phyloP scores from a whole-genome alignment of 257 asterid genomes.

The Solanum phureja region DNA sequence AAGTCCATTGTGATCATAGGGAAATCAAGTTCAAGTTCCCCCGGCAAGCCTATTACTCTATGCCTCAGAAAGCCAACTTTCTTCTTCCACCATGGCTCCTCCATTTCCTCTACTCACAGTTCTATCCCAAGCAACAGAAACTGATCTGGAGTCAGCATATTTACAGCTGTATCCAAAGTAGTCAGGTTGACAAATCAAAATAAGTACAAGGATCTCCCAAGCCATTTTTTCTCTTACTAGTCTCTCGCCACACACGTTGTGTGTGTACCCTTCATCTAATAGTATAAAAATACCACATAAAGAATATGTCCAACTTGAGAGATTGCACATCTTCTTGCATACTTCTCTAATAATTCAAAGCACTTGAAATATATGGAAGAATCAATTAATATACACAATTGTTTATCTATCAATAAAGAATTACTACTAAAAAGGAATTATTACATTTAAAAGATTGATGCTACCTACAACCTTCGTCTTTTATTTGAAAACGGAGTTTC shows the following conservation, averaged over 20 bases:
- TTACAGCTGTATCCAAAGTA: not conserved
- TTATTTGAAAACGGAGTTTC: not conserved
- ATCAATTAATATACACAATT: not conserved
- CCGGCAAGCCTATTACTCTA: not conserved
- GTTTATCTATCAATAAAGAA: not conserved
- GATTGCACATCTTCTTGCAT: not conserved
- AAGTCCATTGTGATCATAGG: not conserved
- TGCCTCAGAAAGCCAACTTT: not conserved
- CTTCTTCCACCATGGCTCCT: not conserved
- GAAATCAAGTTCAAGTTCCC: not conserved
- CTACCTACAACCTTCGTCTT: not conserved
- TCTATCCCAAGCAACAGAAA: not conserved
- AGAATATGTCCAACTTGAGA: not conserved
- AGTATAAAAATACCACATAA: not conserved
- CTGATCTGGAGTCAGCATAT: not conserved
- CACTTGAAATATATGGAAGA: not conserved
- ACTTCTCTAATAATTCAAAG: not conserved
- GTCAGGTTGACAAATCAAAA: not conserved
- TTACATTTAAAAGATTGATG: not conserved
- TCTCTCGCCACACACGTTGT: rapidly evolving
- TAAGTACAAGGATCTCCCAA: not conserved
- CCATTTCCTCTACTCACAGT: not conserved
- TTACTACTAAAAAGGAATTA: not conserved
- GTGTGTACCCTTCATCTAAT: not conserved
- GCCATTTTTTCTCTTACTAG: not conserved